Base-by-base conservation (phyloP, 228 moss, liverwort and hornwort genomes). In the Sphagnum magellanicum region DNA sequence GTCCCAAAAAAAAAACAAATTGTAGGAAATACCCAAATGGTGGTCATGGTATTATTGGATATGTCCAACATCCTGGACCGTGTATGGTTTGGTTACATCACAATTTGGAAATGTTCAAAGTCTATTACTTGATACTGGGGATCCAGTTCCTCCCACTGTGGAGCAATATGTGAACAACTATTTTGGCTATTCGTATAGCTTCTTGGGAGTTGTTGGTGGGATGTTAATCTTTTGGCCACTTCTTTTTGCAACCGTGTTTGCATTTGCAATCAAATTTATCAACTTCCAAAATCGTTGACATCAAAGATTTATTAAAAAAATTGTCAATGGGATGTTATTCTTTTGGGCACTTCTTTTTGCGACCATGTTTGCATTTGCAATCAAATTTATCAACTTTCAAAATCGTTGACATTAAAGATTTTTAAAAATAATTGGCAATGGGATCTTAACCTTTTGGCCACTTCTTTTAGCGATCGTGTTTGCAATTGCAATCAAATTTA, bases 41-140 rank as follows among this genome's bases (percentile, higher is more conserved):
- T 83, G 79, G 76, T 73, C 76, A 16, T 83, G 83, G 83, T 83
- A 83, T 7, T 83, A 83, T 57, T 83, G 79, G 79, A 67, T 63
- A 5, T 79, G 79, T 67, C 83, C 83, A 51, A 74, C 79, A n/a
- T 68, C 81, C 0, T 82, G 81, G 81, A 82, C 81, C 51, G 52
- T 82, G 48, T 75, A 82, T 60, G 81, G 78, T 59, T 63, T 82
- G 4, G 53, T 82, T 58, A 72, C 48, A 8, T 78, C 81, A 49
- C 81, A 82, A 32, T 82, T 82, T 17, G 78, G 75, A 0, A 59
- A 75, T 61, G 65, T 78, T 0, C 0, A 5, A n/a, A 1, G 4
- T 0, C 0, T 1, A 0, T 10, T 82, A 48, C 0, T 0, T 5
- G 47, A 53, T 12, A 55, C 55, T 16, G 63, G 16, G 15, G 15